Percentiles rank a stretch among this genome's conserved stretches.
These are phyloP conservation scores for Hordeum vulgare DNA, from an alignment of 176 grass and related monocot genomes.

Conservation along the genomic window MorexV3_pseudomolecules_assembly NC_058519.1:637740445-637740944, in stretches of 20 bases:
- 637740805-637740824: slow-evolving; percentile 58
- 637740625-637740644: background rate
- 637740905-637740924: slow-evolving; percentile 25
- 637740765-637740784: slow-evolving; percentile 89
- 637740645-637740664: background rate
- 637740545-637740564: background rate
- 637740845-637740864: slow-evolving; percentile 75
- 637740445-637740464: background rate
- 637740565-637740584: background rate
- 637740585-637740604: background rate
- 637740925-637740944: background rate
- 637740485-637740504: background rate
- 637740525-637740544: background rate
- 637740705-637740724: background rate
- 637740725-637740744: background rate
- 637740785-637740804: slow-evolving; percentile 91
- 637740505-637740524: background rate
- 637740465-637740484: background rate
- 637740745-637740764: slow-evolving; percentile 25
- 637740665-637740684: background rate
- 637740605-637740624: background rate
- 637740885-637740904: slow-evolving; percentile 25
- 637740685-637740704: background rate
- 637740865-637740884: background rate
- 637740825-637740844: slow-evolving; percentile 48